These are phyloP conservation scores for Saccharomycopsis sp. DNA, from an alignment of 805 yeast species.

Conservation along the genomic window DNA sequence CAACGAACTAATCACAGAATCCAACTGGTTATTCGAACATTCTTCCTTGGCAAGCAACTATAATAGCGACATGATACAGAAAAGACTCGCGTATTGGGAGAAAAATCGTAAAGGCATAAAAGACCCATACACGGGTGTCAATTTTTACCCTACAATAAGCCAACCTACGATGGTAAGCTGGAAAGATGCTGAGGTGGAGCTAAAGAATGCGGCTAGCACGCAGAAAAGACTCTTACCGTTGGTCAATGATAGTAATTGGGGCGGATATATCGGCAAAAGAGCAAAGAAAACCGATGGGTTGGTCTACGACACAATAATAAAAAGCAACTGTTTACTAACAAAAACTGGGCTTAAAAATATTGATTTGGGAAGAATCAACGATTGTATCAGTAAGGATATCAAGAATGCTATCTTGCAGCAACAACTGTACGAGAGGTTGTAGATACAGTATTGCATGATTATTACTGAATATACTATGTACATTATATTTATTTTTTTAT, in stretches of 20 bases:
- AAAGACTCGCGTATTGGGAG: conserved; percentile 43
- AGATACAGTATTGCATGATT: too few species aligned
- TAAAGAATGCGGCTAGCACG: conserved; percentile 24
- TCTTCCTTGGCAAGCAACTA: conserved; percentile 66
- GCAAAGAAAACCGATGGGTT: conserved; percentile 24
- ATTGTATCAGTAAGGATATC: conserved; percentile 48
- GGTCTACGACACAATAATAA: conserved; percentile 40
- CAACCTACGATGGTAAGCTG: conserved; percentile 54
- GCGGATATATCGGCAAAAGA: conserved; percentile 11
- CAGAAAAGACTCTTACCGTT: background rate
- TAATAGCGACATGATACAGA: conserved; percentile 54
- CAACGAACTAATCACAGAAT: conserved; percentile 41
- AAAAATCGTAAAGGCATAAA: conserved; percentile 45
- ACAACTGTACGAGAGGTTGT: conserved; percentile 40
- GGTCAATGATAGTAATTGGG: conserved; percentile 18
- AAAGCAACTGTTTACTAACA: conserved; percentile 40
- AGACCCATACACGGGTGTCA: conserved; percentile 78
- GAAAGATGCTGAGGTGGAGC: conserved; percentile 26
- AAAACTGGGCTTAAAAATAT: conserved; percentile 61
- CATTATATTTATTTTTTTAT: too few species aligned
- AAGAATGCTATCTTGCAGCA: conserved; percentile 58
- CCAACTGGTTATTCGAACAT: conserved; percentile 80
- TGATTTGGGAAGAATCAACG: conserved; percentile 51
- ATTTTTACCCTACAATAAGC: conserved; percentile 63
- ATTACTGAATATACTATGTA: too few species aligned